A percentile compares a stretch with the other conserved stretches of the same genome.
Conservation (phyloP, 257 asterid genomes). For the Lantana camara region DNA sequence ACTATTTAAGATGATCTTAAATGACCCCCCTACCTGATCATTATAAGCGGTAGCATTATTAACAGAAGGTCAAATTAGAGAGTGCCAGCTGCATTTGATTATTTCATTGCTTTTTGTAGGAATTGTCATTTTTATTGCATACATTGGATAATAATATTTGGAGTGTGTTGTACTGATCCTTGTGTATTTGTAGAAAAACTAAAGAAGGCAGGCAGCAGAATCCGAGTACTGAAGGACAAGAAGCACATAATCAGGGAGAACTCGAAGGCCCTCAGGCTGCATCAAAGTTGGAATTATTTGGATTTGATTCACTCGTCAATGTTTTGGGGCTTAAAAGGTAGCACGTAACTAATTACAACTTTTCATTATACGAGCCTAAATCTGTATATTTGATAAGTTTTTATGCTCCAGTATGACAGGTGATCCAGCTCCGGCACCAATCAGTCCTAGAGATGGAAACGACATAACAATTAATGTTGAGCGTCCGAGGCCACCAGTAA, state of each 20-base stretch:
- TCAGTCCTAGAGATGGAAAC: constrained; percentile 93
- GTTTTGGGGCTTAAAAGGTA: constrained; percentile 98
- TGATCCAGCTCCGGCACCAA: constrained; percentile 81
- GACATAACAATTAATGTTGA: constrained; percentile 56
- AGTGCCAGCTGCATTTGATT: constrained; percentile 19
- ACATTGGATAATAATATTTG: constrained; percentile 7
- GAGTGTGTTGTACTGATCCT: constrained; percentile 21
- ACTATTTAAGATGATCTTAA: background rate
- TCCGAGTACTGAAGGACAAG: constrained; percentile 56
- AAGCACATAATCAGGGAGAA: constrained; percentile 54
- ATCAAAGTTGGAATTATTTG: constrained; percentile 95
- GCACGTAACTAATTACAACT: background rate
- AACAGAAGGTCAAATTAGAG: background rate
- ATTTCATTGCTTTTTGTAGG: background rate
- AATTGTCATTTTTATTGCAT: background rate
- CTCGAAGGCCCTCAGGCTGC: constrained; percentile 62
- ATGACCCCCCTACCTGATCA: background rate
- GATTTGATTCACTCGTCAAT: constrained; percentile 95
- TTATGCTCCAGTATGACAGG: constrained; percentile 82
- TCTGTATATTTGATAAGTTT: constrained; percentile 29
- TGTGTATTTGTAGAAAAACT: constrained; percentile 57
- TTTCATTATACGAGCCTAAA: constrained; percentile 18
- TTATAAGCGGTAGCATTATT: background rate
- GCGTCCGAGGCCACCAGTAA: constrained; percentile 65
- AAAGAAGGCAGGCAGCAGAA: constrained; percentile 42